Base-by-base conservation (phyloP, 108 stramenopile species). In the Pelagomonas calceolata region DNA sequence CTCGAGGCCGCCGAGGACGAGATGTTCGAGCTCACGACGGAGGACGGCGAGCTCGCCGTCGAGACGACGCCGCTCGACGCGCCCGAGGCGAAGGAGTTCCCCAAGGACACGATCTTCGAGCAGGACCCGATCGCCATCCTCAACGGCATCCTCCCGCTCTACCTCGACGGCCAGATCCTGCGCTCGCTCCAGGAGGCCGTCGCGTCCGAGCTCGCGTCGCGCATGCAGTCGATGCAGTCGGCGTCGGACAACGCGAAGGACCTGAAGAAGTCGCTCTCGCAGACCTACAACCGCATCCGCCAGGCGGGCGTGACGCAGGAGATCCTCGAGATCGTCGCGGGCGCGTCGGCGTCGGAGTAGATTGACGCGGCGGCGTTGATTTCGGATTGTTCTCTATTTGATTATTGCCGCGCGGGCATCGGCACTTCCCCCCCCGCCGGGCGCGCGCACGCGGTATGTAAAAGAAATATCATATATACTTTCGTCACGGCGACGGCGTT, bases 61-160 rank as follows among this genome's bases (percentile, higher is more conserved):
- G 85, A 88, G 71, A 90, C 89, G 76, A 88, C 83, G 46, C 87
- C 88, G 65, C 74, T 88, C 32, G 84, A 75, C 0, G 86, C 84
- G 75, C 82, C 89, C 34, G 91, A 86, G 66, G 89, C 92, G 63
- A 86, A 91, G 69, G 91, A 94, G 63, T 91, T 96, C 85, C 91
- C 92, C 76, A 90, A 91, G 75, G 91, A 94, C 83, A 91, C 93
- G 85, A 92, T 94, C 82, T 95, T 96, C 85, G 95, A 96, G 82
- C 92, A 95, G 82, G 95, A 96, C 75, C 95, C 95, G 33, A 74
- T 92, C 32, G 14, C 34, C 14, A 94, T 96, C 74, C 87, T 96
- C 85, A 94, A 96, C 86, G 84, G 91, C 70, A 92, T 95, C 81
- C 91, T 96, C 70, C 92, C 94, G 36, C 84, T 96, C 18, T 96